Evolutionary conservation across 805 yeast species (phyloP), one percentile per base, ranked within the genome.

Genomic region (Yarrowia sp.): DNA sequence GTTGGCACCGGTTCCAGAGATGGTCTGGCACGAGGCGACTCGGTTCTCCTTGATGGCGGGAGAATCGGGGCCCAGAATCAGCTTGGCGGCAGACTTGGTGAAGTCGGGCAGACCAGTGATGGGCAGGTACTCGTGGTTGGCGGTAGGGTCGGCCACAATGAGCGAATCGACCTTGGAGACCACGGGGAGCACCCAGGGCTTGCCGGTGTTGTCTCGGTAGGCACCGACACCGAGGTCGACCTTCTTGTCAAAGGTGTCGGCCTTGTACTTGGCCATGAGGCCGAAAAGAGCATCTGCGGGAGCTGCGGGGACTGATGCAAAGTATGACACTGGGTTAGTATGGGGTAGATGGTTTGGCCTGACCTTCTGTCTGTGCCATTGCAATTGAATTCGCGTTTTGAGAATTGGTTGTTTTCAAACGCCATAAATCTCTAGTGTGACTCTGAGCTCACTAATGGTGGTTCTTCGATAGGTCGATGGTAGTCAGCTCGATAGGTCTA

Each of bases 1-100:
- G 74, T 93, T 81, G 3, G 98, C 97, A 52, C 97, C 97, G 14
- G 97, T 91, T 70, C 97, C 97, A 20, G 94, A 88, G 60, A 91
- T 81, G 24, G 93, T 84, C 80, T 91, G 97, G 70, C 88, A 85
- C 38, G 91, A 87, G 43, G 87, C 84, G 33, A 79, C 74, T 63
- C 70, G 83, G 67, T 84, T 83, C 60, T 85, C 86, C 30, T 79
- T 78, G 53, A 88, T 78, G 68, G 88, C 83, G 68, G 82, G 76
- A 53, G 82, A 79, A 47, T 91, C 90, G 70, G 82, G 86, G 71
- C 89, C 87, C 79, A 93, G 86, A 58, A 91, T 87, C 39, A 78
- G 71, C 74, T 84, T 85, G 12, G 94, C 88, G 44, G 96, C 90
- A 68, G 88, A 88, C 12, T 79, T 74, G 61, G 89, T 85, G 76